A percentile compares a stretch with the other conserved stretches of the same genome.
phyloP scores from a whole-genome alignment of 2,329 filamentous ascomycete species.

The Colletotrichum salicis region DNA sequence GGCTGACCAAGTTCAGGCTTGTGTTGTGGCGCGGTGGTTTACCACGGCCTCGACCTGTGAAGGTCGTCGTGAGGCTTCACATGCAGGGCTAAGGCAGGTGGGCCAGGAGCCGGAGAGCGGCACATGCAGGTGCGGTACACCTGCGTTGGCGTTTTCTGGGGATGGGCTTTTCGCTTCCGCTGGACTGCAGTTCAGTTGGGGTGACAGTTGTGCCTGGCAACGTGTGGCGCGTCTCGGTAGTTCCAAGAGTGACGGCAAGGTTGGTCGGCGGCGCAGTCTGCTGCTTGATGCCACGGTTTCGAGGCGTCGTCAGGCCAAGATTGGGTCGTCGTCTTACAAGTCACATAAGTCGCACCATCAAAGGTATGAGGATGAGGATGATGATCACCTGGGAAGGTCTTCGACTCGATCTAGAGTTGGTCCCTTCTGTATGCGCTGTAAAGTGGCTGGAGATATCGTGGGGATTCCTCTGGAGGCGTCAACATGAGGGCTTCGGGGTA shows the following conservation, averaged over 20 bases:
- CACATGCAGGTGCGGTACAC: background rate
- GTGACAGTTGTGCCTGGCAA: background rate
- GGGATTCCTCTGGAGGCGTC: background rate
- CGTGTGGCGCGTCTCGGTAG: slow-evolving; percentile 30
- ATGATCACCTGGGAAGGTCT: background rate
- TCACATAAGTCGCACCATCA: background rate
- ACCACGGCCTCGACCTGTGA: background rate
- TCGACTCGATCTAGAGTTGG: slow-evolving; percentile 7
- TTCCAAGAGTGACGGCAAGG: slow-evolving; percentile 21
- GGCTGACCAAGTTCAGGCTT: slow-evolving; percentile 10
- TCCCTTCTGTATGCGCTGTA: background rate
- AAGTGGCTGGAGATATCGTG: background rate
- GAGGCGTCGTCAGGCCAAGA: slow-evolving; percentile 7
- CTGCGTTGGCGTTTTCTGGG: slow-evolving; percentile 1
- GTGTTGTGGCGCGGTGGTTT: slow-evolving; percentile 33
- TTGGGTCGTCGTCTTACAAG: background rate
- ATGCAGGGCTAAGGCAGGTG: slow-evolving; percentile 14
- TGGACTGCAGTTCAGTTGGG: background rate
- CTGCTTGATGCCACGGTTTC: background rate
- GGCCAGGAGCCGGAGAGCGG: slow-evolving; percentile 6
- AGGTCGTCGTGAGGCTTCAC: slow-evolving; percentile 8
- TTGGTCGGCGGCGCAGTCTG: background rate
- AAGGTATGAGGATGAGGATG: background rate
- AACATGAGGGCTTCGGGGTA: background rate
- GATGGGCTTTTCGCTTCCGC: background rate